Conservation (phyloP, 768 basidiomycete genomes). For the Epithele typhae region DNA sequence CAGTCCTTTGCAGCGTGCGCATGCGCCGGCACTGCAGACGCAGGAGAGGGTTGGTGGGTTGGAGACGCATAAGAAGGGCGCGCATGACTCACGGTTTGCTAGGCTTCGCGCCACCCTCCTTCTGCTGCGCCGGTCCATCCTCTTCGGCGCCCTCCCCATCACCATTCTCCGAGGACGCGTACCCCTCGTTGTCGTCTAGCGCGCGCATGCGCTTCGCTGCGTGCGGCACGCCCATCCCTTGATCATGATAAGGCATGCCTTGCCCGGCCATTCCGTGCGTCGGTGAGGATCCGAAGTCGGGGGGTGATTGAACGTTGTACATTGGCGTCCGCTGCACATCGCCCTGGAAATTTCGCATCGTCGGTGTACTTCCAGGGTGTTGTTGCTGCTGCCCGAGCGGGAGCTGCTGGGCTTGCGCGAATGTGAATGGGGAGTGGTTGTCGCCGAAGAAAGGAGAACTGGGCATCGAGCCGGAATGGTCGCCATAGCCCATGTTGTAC, state of each 20-base stretch:
- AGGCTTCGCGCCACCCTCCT: conserved; percentile 12
- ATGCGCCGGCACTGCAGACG: conserved; percentile 54
- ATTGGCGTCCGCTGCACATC: conserved; percentile 5
- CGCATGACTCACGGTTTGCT: conserved; percentile 20
- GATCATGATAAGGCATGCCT: conserved; percentile 5
- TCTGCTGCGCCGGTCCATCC: conserved; percentile 6
- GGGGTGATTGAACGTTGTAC: conserved; percentile 5
- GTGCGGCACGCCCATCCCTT: conserved; percentile 5
- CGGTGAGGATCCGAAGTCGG: conserved; percentile 3
- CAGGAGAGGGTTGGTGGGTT: too few species aligned
- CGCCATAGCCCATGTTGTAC: neutral
- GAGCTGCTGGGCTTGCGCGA: conserved; percentile 2
- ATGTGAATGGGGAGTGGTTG: conserved; percentile 5
- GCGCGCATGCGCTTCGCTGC: conserved; percentile 16
- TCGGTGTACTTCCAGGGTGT: conserved; percentile 7
- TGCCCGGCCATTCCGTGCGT: conserved; percentile 1
- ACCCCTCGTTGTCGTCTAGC: conserved; percentile 14
- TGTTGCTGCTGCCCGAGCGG: conserved; percentile 6
- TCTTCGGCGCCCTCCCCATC: conserved; percentile 10
- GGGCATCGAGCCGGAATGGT: conserved; percentile 7
- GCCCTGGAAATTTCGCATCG: conserved; percentile 10
- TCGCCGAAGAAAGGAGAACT: conserved; percentile 11
- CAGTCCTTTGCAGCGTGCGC: conserved; percentile 62
- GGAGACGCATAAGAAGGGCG: too few species aligned
- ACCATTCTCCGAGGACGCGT: conserved; percentile 8